phyloP scores from a whole-genome alignment of 2,329 filamentous ascomycete genomes.

The Colletotrichum lini region DNA sequence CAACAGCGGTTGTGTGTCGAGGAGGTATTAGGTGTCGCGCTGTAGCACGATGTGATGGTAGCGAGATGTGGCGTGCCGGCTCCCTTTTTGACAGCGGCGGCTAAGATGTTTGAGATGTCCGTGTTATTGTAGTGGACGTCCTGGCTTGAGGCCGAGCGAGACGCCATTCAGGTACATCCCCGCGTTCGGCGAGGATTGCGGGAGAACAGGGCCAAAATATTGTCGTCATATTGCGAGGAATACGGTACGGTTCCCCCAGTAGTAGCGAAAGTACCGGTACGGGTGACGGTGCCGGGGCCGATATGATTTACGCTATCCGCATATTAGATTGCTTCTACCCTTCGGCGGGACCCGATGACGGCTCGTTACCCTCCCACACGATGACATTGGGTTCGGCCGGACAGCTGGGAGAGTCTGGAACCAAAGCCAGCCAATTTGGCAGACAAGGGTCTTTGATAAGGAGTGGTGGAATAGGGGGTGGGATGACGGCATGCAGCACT shows the following conservation, averaged over 20 bases:
- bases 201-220: conserved; percentile 15
- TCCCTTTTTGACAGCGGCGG: conserved; percentile 19
- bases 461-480: neutral
- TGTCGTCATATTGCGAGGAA: conserved; percentile 23
- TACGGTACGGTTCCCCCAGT: conserved; percentile 1
- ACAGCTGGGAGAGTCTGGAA: neutral
- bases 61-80: neutral
- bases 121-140: neutral
- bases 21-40: neutral
- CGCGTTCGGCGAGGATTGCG: conserved; percentile 20
- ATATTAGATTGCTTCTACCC: neutral
- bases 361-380: conserved; percentile 7
- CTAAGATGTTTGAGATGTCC: conserved; percentile 5
- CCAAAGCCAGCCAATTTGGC: no score
- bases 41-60: neutral
- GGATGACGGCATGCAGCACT: conserved; percentile 16
- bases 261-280: no score
- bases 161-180: conserved; percentile 16
- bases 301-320: conserved; percentile 7
- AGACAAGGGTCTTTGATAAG: neutral
- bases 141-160: neutral
- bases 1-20: neutral
- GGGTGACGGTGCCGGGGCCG: conserved; percentile 4
- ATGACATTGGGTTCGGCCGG: neutral
- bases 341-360: conserved; percentile 13